A percentile compares a stretch with the other conserved stretches of the same genome.
These are phyloP conservation scores for Tinospora cordifolia DNA, from an alignment of 164 flowering plant species.

Conservation along the genomic window DNA sequence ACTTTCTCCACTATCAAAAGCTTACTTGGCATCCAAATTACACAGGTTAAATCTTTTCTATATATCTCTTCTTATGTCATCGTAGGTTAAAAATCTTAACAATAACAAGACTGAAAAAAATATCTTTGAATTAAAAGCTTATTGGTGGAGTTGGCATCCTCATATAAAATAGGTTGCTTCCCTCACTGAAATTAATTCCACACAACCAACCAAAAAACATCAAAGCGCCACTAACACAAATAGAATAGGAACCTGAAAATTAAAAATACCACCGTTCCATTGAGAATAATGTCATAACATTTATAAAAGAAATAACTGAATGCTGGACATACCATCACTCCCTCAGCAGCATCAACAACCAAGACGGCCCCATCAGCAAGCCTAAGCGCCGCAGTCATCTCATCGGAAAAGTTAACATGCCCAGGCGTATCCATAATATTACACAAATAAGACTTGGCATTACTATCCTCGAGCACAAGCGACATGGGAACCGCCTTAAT, in stretches of 20 bases:
- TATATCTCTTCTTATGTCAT: no score
- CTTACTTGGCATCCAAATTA: no score
- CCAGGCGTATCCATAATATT: slow-evolving; percentile 98
- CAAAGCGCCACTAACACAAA: no score
- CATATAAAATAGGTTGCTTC: not conserved
- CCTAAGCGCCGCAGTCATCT: slow-evolving; percentile 95
- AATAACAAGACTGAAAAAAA: no score
- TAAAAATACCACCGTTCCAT: not conserved
- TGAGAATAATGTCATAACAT: not conserved
- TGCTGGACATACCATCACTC: slow-evolving; percentile 30
- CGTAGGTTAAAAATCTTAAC: no score
- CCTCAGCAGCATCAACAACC: slow-evolving; percentile 36
- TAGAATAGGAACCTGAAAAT: no score
- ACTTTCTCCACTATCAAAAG: no score
- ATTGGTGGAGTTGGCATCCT: not conserved
- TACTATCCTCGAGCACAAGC: slow-evolving; percentile 91
- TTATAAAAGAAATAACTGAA: not conserved
- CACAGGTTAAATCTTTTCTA: no score
- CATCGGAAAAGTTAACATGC: slow-evolving; percentile 95
- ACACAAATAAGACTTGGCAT: slow-evolving; percentile 80
- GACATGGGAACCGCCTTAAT: slow-evolving; percentile 96
- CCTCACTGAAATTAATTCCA: not conserved
- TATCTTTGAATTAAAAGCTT: no score
- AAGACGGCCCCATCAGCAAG: slow-evolving; percentile 96
- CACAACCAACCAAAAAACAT: no score